Base-by-base conservation (phyloP, 768 basidiomycete genomes). In the Amanita fuliginea region DNA sequence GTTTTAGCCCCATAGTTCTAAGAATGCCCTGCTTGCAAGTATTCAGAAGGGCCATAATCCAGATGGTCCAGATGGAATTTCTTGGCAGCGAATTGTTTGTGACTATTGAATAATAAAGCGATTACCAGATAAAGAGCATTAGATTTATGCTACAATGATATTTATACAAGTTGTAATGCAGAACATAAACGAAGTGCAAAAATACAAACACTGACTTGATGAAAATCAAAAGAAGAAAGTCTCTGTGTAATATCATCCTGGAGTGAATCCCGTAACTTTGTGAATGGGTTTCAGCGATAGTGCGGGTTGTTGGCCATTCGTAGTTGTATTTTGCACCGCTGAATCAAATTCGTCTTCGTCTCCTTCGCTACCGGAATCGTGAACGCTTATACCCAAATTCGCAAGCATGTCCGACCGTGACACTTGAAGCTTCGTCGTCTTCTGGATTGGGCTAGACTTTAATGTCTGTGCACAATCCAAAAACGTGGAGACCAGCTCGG, bases 401-500 rank as follows among this genome's bases (percentile, higher is more conserved):
- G 37, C 32, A 22, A 50, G 34, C 42, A 50, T 43, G 16, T 50
- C 42, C 14, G 49, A 40, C 32, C 36, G 49, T 8, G 41, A 34
- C 42, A 35, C 42, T 14, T 50, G 22, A 2, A 50, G 40, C 33
- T 43, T 50, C 2, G 41, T 40, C 9, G 19, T 30, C 28, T 71
- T 71, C 59, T 69, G 69, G 7, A 61, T 64, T 0, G 69, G 70
- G 50, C 67, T 68, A 11, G 74, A 74, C 52, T 72, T 73, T 40
- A 87, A 67, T 8, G 69, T 62, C 36, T 69, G 63, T 1, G 75
- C 75, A 39, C 72, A 76, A 24, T 76, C 76, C 16, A 66, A 67
- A 28, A 92, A 68, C 19, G 70, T 67, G 45, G 66, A 67, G 36
- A 83, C 75, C 33, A 83, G 65, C 36, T 81, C 75, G 34, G 70